A percentile compares a stretch with the other conserved stretches of the same genome.
phyloP scores from a whole-genome alignment of 2,329 filamentous ascomycete species.

The Colletotrichum kahawae region DNA sequence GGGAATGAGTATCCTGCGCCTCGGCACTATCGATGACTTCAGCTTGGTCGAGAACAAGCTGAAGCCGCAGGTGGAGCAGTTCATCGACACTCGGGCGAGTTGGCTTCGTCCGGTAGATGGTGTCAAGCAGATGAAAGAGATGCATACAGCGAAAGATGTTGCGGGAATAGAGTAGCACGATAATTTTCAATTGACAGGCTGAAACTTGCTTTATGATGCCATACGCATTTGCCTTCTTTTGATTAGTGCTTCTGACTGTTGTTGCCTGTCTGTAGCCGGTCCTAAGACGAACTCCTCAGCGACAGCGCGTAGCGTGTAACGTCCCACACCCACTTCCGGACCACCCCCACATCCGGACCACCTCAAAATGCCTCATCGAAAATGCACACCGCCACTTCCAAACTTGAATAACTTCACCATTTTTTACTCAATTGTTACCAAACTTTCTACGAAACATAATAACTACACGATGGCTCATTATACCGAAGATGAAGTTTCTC shows the following conservation, averaged over 20 bases:
- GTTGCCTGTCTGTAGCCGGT: background rate
- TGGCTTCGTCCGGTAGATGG: slow-evolving; percentile 51
- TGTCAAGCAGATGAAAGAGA: slow-evolving; percentile 26
- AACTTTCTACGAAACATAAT: too few species aligned
- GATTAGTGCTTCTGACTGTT: background rate
- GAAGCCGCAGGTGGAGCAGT: slow-evolving; percentile 58
- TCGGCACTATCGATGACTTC: slow-evolving; percentile 69
- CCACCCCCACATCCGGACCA: too few species aligned
- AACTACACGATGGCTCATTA: too few species aligned
- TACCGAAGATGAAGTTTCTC: too few species aligned
- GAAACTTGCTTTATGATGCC: background rate
- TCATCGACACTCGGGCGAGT: slow-evolving; percentile 52
- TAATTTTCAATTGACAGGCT: background rate
- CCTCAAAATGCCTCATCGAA: too few species aligned
- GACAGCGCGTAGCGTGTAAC: slow-evolving; percentile 36
- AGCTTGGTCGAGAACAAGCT: slow-evolving; percentile 60
- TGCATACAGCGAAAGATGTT: background rate
- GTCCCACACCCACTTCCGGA: too few species aligned
- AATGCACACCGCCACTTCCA: too few species aligned
- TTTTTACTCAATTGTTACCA: too few species aligned
- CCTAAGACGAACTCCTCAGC: background rate
- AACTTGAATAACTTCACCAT: too few species aligned
- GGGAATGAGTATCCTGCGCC: slow-evolving; percentile 52
- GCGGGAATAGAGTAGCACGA: background rate
- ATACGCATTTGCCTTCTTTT: background rate